Conservation (phyloP, 192 early-diverging fungal species). For the Umbelopsis sp. region DNA sequence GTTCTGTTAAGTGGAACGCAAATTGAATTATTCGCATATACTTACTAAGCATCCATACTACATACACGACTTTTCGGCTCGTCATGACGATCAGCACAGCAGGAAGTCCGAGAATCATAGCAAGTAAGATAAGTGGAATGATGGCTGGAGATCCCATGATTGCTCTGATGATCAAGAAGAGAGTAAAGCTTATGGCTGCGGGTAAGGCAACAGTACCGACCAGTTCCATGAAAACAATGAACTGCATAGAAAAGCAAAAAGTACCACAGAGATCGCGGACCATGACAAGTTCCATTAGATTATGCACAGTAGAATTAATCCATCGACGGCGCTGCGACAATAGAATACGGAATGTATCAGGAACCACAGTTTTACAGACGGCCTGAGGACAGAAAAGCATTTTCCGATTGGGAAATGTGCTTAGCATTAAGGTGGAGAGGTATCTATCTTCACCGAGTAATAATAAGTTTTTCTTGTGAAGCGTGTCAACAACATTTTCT, state of each 20-base stretch:
- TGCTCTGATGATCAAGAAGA: constrained; percentile 80
- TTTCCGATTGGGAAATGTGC: constrained; percentile 73
- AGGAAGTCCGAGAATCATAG: constrained; percentile 84
- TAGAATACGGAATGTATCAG: constrained; percentile 65
- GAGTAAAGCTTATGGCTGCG: constrained; percentile 83
- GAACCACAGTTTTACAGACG: constrained; percentile 75
- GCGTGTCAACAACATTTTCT: constrained; percentile 81
- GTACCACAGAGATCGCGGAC: constrained; percentile 86
- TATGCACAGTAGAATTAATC: constrained; percentile 91
- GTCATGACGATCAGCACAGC: constrained; percentile 91
- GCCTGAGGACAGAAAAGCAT: constrained; percentile 74
- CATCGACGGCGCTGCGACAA: constrained; percentile 81
- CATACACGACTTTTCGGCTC: constrained; percentile 78
- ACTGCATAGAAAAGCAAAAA: constrained; percentile 96
- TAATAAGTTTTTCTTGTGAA: constrained; percentile 77
- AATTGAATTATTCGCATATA: no score
- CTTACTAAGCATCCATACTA: constrained; percentile 80
- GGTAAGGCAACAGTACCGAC: constrained; percentile 90
- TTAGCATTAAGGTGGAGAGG: constrained; percentile 76
- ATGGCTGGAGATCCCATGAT: constrained; percentile 57
- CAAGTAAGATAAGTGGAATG: constrained; percentile 77
- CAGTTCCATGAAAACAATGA: constrained; percentile 93
- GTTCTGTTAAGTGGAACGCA: no score
- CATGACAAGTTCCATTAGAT: constrained; percentile 79
- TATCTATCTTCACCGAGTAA: constrained; percentile 77